These are phyloP conservation scores for Jamesozyma jinghongensis DNA, from an alignment of 805 yeast genomes.

Conservation along the genomic window DNA sequence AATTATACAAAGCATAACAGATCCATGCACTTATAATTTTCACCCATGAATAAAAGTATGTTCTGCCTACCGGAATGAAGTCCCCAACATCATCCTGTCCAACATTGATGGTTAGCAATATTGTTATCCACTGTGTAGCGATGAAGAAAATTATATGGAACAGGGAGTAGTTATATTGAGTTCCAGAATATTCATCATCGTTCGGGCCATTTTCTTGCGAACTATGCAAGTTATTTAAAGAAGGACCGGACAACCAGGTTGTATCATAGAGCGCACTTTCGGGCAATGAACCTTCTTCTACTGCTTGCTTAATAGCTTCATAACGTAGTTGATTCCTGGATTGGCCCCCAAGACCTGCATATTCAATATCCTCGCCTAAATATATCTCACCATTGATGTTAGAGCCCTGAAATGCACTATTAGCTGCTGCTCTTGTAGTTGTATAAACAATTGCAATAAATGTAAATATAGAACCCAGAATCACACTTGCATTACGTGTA, in stretches of 20 bases:
- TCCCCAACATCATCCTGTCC: slow-evolving; percentile 76
- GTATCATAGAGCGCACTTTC: slow-evolving; percentile 79
- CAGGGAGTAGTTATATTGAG: slow-evolving; percentile 75
- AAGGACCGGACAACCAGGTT: slow-evolving; percentile 37
- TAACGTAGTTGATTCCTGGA: slow-evolving; percentile 64
- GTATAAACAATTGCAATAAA: slow-evolving; percentile 94
- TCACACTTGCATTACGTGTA: slow-evolving; percentile 79
- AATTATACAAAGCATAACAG: slow-evolving; percentile 74
- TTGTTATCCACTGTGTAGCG: slow-evolving; percentile 96
- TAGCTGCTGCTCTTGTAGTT: slow-evolving; percentile 92
- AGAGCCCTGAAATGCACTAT: slow-evolving; percentile 49
- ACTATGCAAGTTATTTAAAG: slow-evolving; percentile 1
- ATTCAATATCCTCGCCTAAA: slow-evolving; percentile 28
- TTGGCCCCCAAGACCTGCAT: slow-evolving; percentile 36
- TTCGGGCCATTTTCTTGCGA: slow-evolving; percentile 33
- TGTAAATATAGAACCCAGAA: slow-evolving; percentile 88
- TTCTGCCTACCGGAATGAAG: slow-evolving; percentile 93
- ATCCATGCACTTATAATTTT: slow-evolving; percentile 89
- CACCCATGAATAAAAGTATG: slow-evolving; percentile 92
- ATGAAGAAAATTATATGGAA: slow-evolving; percentile 88
- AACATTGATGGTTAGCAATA: slow-evolving; percentile 85
- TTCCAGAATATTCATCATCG: slow-evolving; percentile 53
- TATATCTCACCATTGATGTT: slow-evolving; percentile 31
- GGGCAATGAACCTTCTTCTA: slow-evolving; percentile 92
- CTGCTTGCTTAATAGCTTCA: slow-evolving; percentile 87